Evolutionary conservation across 768 basidiomycete genomes (phyloP).

Genomic region (Leccinum obscurum): DNA sequence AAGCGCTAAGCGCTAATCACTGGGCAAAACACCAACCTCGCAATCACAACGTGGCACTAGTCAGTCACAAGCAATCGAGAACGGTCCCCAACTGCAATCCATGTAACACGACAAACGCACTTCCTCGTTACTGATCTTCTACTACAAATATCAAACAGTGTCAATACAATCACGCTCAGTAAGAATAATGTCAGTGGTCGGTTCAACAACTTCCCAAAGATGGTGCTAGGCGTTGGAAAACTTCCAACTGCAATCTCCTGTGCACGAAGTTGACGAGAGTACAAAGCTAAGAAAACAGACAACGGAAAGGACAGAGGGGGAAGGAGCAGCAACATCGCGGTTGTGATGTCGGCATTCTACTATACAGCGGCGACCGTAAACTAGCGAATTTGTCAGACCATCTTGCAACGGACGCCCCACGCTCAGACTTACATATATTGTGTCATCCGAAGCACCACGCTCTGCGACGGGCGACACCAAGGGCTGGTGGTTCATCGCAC

Average conservation of each 20-base stretch:
- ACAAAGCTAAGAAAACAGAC: not conserved
- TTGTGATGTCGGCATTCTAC: conserved; percentile 9
- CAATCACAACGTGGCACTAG: not conserved
- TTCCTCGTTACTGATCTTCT: too few species aligned
- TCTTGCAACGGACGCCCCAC: not conserved
- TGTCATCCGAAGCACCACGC: conserved; percentile 43
- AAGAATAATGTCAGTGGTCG: not conserved
- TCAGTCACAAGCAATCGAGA: not conserved
- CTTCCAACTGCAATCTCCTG: too few species aligned
- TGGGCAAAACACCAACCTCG: conserved; percentile 1
- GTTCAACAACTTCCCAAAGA: not conserved
- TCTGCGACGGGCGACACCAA: conserved; percentile 37
- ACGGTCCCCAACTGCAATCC: not conserved
- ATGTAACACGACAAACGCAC: not conserved
- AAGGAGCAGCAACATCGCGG: not conserved
- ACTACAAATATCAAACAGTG: too few species aligned
- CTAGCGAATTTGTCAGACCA: conserved; percentile 16
- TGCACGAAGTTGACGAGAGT: too few species aligned
- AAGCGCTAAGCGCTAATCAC: too few species aligned
- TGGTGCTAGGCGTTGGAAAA: not conserved
- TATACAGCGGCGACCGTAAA: conserved; percentile 22
- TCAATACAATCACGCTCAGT: too few species aligned
- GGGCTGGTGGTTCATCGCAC: conserved; percentile 49
- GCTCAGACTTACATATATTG: conserved; percentile 36
- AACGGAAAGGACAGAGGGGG: not conserved